Evolutionary conservation across 139 green algal genomes (phyloP), one percentile per base, ranked within the genome.

Genomic region (Zygnema cylindricum): DNA sequence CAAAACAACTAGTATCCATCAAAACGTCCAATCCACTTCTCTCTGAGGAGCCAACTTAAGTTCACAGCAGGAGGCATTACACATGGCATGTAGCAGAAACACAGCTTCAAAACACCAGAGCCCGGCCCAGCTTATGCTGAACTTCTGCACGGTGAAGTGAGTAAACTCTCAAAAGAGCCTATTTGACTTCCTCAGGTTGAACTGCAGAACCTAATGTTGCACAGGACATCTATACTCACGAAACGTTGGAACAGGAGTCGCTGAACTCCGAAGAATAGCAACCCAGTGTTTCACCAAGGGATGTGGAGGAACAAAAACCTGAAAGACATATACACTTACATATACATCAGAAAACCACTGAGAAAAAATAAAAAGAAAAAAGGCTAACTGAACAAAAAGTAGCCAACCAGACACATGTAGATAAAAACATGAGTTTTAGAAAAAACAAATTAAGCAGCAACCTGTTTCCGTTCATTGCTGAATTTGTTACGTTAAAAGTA

Each of bases 261-360:
- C 69, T 38, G 94, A 93, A 88, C 97, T 98, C 0, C 97, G 92
- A 38, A 94, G 88, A n/a, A 99, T 93, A 0, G 95, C 96, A 35
- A 99, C 91, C 96, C 96, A 99, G 92, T 99, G 97, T 91, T 98
- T 97, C 39, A 99, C 93, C 30, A 99, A 91, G 0, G 97, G 97
- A 91, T 99, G 97, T 0, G 97, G 96, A 1, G 97, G 97, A 30
- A 98, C 96, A 86, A 96, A 96, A 1, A 99, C 94, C 94, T 98
- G 94, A 91, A 87, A 35, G n/a, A n/a, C n/a, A n/a, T n/a, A n/a
- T n/a, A 21, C 73, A 81, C 22, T 16, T 21, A 43, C 23, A 40
- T 40, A 25, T 30, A 30, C 57, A 25, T 30, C 57, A 73, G 57
- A 81, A 33, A 40, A 21, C 23, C 21, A 81, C 22, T 40, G 16